phyloP scores from a whole-genome alignment of 2,329 filamentous ascomycete genomes.

The Monilinia laxa region DNA sequence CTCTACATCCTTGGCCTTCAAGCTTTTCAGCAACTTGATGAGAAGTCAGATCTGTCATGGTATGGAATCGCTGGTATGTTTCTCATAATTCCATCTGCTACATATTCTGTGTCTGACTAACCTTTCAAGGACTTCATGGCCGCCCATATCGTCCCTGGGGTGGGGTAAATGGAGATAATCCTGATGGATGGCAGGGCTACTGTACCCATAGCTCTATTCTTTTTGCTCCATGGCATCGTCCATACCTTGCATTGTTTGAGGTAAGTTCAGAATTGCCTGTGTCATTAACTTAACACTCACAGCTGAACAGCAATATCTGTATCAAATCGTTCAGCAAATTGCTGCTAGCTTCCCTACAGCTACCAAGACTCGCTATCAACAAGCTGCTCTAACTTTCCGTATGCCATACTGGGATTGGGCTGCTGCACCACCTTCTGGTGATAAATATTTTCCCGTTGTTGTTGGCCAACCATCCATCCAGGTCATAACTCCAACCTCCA shows the following conservation, averaged over 20 bases:
- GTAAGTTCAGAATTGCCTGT: slow-evolving; percentile 38
- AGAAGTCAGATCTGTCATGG: slow-evolving; percentile 69
- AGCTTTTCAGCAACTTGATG: slow-evolving; percentile 63
- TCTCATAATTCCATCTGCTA: slow-evolving; percentile 38
- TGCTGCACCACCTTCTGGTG: slow-evolving; percentile 41
- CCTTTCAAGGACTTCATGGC: slow-evolving; percentile 66
- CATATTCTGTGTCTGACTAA: not conserved
- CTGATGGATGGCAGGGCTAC: slow-evolving; percentile 47
- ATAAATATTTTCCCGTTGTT: slow-evolving; percentile 45
- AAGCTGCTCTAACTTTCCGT: slow-evolving; percentile 44
- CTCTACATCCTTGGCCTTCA: slow-evolving; percentile 73
- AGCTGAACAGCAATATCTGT: slow-evolving; percentile 52
- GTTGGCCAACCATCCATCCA: slow-evolving; percentile 29
- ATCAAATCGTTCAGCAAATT: slow-evolving; percentile 46
- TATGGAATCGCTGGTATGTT: slow-evolving; percentile 71
- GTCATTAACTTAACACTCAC: not conserved
- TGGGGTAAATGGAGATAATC: slow-evolving; percentile 46
- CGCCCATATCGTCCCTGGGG: slow-evolving; percentile 64
- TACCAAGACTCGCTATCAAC: slow-evolving; percentile 48
- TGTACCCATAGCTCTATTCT: slow-evolving; percentile 74
- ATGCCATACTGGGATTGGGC: slow-evolving; percentile 53
- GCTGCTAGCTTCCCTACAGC: slow-evolving; percentile 50
- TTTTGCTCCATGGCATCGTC: slow-evolving; percentile 81
- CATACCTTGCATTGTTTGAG: slow-evolving; percentile 67
- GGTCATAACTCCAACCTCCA: slow-evolving; percentile 33